Base-by-base conservation (phyloP, 345 rosid species). In the Salix udensis region DNA sequence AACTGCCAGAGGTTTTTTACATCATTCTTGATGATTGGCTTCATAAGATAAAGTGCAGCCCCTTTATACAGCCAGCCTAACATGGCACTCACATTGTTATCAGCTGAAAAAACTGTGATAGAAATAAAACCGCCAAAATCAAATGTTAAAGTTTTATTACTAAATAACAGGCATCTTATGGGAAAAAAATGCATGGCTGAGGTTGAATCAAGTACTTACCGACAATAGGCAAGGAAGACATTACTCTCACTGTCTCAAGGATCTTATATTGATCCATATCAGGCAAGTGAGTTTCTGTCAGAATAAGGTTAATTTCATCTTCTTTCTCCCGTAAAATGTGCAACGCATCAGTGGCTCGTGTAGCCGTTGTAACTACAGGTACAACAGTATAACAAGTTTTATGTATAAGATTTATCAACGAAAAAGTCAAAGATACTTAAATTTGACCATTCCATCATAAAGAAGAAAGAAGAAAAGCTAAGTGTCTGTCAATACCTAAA, bases 241-340 rank as follows among this genome's bases (percentile, higher is more conserved):
- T 65, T 64, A 60, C 23, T 69, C 74, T 74, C 15, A 88, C 4
- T 58, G 75, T 82, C 72, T 87, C 89, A 36, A 91, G 85, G 50
- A 89, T 82, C 77, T 87, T 82, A 31, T 82, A 86, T 77, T 82
- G 83, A 68, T 80, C 84, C 83, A 83, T 88, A 58, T 87, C 91
- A 50, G 87, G 86, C 74, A 88, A 78, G 68, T 73, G 66, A 39
- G 72, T 61, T 62, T 91, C 91, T 11, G 86, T 82, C 36, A 91
- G 81, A 31, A 91, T 70, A 70, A 88, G 87, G 74, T 84, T 85
- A 5, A 89, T 53, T 66, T 82, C 76, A 12, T 66, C 44, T 73
- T 70, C 72, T 69, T 71, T 79, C 60, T 82, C 81, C 48, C 65
- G 76, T 46, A 84, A 28, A 72, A 87, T 85, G 76, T 55, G 58